Percentiles rank a stretch among this genome's conserved stretches.
These are phyloP conservation scores for Arthrobotrys conoides DNA, from an alignment of 2,329 filamentous ascomycete species.

Conservation along the genomic window DNA sequence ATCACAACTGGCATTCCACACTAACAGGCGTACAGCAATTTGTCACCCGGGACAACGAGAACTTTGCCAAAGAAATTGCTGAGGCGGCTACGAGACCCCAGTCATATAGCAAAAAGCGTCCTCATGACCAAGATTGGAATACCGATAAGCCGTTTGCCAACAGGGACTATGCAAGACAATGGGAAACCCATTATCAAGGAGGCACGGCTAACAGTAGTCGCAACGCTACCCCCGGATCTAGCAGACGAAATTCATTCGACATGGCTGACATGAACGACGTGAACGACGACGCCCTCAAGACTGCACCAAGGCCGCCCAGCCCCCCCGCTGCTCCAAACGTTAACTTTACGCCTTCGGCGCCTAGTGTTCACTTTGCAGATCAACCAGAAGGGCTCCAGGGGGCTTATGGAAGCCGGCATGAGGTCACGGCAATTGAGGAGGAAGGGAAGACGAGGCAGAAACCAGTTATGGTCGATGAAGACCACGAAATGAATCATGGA, in stretches of 20 bases:
- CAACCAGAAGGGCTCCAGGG: constrained; percentile 27
- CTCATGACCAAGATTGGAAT: constrained; percentile 36
- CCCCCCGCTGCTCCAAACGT: constrained; percentile 34
- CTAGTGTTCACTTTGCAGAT: constrained; percentile 54
- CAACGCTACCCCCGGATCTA: constrained; percentile 50
- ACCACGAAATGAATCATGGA: constrained; percentile 57
- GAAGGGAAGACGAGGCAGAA: constrained; percentile 28
- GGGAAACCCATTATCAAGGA: constrained; percentile 24
- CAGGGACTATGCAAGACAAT: constrained; percentile 40
- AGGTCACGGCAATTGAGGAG: constrained; percentile 35
- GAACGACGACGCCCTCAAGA: constrained; percentile 33
- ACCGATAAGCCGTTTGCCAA: constrained; percentile 27
- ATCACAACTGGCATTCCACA: not conserved
- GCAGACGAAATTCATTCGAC: constrained; percentile 51
- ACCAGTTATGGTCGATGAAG: constrained; percentile 19
- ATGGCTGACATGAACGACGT: constrained; percentile 4
- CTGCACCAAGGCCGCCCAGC: constrained; percentile 46
- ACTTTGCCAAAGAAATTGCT: constrained; percentile 61
- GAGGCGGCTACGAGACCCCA: constrained; percentile 41
- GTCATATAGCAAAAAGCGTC: constrained; percentile 36
- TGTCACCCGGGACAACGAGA: constrained; percentile 62
- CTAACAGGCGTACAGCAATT: constrained; percentile 61
- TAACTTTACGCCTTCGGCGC: not conserved
- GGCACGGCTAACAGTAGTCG: constrained; percentile 57
- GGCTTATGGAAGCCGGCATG: constrained; percentile 36